Evolutionary conservation across 768 basidiomycete species (phyloP).

Genomic region (Gymnopilus dilepis): DNA sequence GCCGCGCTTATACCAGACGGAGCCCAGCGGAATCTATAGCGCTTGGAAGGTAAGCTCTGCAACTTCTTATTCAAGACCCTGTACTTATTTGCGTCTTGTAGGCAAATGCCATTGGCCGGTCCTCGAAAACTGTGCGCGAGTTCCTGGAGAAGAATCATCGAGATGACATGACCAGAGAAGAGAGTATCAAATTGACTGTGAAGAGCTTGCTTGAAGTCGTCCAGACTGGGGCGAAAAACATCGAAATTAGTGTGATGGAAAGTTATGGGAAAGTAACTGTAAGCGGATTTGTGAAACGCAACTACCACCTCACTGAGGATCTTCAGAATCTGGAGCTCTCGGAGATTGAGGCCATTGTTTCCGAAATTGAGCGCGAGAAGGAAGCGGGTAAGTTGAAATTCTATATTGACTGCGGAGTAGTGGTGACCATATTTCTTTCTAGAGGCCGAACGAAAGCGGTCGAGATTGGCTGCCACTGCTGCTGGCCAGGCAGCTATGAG

Average conservation of each 20-base stretch:
- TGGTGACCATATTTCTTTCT: conserved; percentile 22
- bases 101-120: conserved; percentile 98
- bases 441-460: conserved; percentile 96
- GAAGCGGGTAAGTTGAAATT: conserved; percentile 72
- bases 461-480: conserved; percentile 88
- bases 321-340: conserved; percentile 79
- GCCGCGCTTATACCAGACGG: conserved; percentile 94
- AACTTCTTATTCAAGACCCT: background rate
- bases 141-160: conserved; percentile 98
- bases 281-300: conserved; percentile 27
- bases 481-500: conserved; percentile 91
- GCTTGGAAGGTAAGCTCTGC: conserved; percentile 86
- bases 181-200: conserved; percentile 92
- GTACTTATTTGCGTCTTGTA: conserved; percentile 34
- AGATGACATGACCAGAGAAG: conserved; percentile 86
- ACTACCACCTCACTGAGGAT: conserved; percentile 4
- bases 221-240: conserved; percentile 99
- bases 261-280: conserved; percentile 93
- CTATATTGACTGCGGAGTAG: background rate
- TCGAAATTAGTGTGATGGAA: conserved; percentile 98
- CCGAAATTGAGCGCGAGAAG: conserved; percentile 96
- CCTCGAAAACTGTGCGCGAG: conserved; percentile 97
- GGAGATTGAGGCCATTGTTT: conserved; percentile 91
- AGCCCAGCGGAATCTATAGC: conserved; percentile 97
- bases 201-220: conserved; percentile 97